These are phyloP conservation scores for Piper betle DNA, from an alignment of 164 flowering plant genomes.

Conservation along the genomic window DNA sequence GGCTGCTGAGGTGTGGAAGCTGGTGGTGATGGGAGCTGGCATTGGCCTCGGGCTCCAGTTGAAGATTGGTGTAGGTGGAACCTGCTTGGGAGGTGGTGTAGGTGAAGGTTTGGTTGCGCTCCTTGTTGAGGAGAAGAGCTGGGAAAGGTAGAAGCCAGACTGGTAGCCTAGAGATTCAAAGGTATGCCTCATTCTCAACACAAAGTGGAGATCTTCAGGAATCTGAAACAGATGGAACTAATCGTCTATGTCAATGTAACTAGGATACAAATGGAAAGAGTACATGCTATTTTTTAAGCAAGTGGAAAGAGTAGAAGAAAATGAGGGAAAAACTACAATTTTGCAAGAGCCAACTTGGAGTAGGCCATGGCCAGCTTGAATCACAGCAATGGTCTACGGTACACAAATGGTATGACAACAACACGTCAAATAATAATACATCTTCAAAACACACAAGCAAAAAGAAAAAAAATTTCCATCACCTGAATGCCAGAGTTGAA, in stretches of 20 bases:
- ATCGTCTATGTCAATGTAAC: neutral
- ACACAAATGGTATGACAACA: slow-evolving; percentile 3
- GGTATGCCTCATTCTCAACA: slow-evolving; percentile 95
- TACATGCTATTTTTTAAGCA: too few species aligned
- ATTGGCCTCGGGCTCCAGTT: slow-evolving; percentile 70
- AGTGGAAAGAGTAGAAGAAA: neutral
- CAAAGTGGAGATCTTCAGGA: slow-evolving; percentile 95
- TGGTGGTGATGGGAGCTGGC: slow-evolving; percentile 14
- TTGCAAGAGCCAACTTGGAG: slow-evolving; percentile 96
- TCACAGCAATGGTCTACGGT: slow-evolving; percentile 88
- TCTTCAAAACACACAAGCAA: neutral
- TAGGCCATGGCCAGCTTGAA: slow-evolving; percentile 99
- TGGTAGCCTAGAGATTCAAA: slow-evolving; percentile 96
- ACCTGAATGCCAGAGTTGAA: slow-evolving; percentile 99
- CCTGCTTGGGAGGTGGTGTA: slow-evolving; percentile 15
- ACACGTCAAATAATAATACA: neutral
- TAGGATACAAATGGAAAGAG: neutral
- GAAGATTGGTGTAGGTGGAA: slow-evolving; percentile 57
- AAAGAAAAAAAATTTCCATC: neutral
- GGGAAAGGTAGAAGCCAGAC: slow-evolving; percentile 90
- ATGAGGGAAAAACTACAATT: slow-evolving; percentile 50
- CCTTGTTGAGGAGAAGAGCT: slow-evolving; percentile 74
- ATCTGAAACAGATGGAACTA: slow-evolving; percentile 33
- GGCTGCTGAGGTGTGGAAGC: slow-evolving; percentile 5
- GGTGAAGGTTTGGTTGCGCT: slow-evolving; percentile 41